Percentiles rank a stretch among this genome's conserved stretches.
phyloP scores from a whole-genome alignment of 1,284 basidiomycete genomes.

The Sporisorium exsertum region DNA sequence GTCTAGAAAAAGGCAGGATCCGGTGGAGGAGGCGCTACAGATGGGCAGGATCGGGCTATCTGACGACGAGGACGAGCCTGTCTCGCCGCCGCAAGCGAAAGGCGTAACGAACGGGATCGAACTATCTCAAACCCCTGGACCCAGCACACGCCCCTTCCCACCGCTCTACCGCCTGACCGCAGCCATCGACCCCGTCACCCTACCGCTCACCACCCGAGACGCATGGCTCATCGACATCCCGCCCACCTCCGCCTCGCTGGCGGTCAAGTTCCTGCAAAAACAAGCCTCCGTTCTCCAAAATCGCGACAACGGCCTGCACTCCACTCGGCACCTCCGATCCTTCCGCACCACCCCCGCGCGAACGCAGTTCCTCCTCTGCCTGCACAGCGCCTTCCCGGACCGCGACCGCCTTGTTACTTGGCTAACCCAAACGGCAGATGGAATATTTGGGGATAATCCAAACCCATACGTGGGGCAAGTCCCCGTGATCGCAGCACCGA shows the following conservation, averaged over 20 bases:
- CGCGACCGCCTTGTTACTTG: slow-evolving; percentile 23
- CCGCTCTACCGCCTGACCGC: slow-evolving; percentile 69
- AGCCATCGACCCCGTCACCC: slow-evolving; percentile 68
- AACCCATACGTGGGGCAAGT: slow-evolving; percentile 73
- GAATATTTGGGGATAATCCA: slow-evolving; percentile 21
- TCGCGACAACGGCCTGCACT: slow-evolving; percentile 44
- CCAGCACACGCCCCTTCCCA: slow-evolving; percentile 29
- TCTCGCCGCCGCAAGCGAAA: neutral
- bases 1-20: slow-evolving; percentile 7
- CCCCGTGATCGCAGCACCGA: slow-evolving; percentile 80
- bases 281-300: slow-evolving; percentile 36
- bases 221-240: slow-evolving; percentile 89
- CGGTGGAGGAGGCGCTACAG: slow-evolving; percentile 4
- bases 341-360: slow-evolving; percentile 43
- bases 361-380: slow-evolving; percentile 47
- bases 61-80: slow-evolving; percentile 15
- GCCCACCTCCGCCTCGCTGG: slow-evolving; percentile 39
- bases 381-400: slow-evolving; percentile 25
- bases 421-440: slow-evolving; percentile 7
- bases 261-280: slow-evolving; percentile 44
- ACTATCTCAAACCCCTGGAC: slow-evolving; percentile 18
- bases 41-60: slow-evolving; percentile 27
- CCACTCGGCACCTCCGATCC: slow-evolving; percentile 53
- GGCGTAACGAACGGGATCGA: slow-evolving; percentile 23
- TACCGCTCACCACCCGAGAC: slow-evolving; percentile 72